Evolutionary conservation across 768 basidiomycete species (phyloP).

Genomic region (Dictyophora rubrovolvata): DNA sequence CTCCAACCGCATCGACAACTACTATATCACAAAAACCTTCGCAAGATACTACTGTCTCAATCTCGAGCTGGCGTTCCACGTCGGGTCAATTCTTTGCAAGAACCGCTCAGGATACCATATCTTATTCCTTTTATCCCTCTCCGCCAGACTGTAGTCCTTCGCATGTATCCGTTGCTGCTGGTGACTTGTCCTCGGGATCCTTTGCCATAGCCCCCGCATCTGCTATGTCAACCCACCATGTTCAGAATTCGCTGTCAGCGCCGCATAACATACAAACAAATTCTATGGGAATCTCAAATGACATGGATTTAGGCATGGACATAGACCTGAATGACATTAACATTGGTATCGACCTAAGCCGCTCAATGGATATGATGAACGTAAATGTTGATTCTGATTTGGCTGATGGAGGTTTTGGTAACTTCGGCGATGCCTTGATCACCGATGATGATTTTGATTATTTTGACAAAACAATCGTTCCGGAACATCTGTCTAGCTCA

Average conservation of each 20-base stretch:
- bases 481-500: neutral
- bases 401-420: constrained; percentile 19
- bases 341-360: constrained; percentile 2
- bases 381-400: constrained; percentile 14
- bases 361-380: constrained; percentile 1
- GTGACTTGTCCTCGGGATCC: neutral
- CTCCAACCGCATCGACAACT: neutral
- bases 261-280: neutral
- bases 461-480: constrained; percentile 41
- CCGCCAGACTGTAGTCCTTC: constrained; percentile 3
- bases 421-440: constrained; percentile 27
- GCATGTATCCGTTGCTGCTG: neutral
- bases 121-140: constrained; percentile 6
- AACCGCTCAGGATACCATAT: neutral
- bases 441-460: constrained; percentile 88
- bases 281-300: constrained; percentile 23
- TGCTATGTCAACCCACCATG: neutral
- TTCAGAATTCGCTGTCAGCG: neutral
- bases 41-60: neutral
- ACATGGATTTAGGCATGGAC: constrained; percentile 44
- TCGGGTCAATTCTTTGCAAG: constrained; percentile 5
- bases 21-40: neutral
- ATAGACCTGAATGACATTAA: constrained; percentile 19
- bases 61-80: constrained; percentile 3
- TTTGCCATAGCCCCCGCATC: neutral